A percentile compares a stretch with the other conserved stretches of the same genome.
Evolutionary conservation across 2,329 filamentous ascomycete genomes (phyloP).

Genomic region (Talaromyces albobiverticillius): DNA sequence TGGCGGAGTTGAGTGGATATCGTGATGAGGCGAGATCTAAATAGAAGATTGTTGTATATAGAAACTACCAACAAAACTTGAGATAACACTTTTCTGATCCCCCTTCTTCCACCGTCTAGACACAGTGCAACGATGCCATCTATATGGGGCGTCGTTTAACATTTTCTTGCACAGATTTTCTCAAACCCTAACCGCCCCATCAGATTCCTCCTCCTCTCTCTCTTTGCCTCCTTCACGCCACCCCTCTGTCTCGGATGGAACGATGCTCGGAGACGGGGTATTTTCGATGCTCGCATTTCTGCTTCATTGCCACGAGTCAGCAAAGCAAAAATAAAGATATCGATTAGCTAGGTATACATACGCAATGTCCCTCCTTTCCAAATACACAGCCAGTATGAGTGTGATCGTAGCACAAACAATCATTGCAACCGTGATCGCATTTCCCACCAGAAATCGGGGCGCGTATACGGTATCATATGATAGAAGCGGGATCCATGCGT

Average conservation of each 20-base stretch:
- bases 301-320: not conserved
- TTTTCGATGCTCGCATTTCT: not conserved
- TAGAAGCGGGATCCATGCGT: conserved; percentile 10
- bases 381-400: conserved; percentile 3
- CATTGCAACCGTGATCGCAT: conserved; percentile 9
- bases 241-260: not conserved
- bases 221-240: not conserved
- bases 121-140: not conserved
- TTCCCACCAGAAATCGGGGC: conserved; percentile 10
- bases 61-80: no score
- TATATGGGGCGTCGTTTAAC: not conserved
- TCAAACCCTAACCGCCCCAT: not conserved
- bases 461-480: conserved; percentile 10
- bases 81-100: no score
- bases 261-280: not conserved
- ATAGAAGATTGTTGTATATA: no score
- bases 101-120: conserved; percentile 25
- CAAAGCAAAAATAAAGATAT: not conserved
- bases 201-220: not conserved
- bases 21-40: no score
- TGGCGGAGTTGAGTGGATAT: no score
- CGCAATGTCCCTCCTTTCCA: not conserved
- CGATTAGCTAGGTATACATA: not conserved
- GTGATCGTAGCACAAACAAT: conserved; percentile 9
- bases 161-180: not conserved